Evolutionary conservation across 148 eudicot genomes (phyloP), one percentile per base, ranked within the genome.

Genomic region (Suaeda aralocaspica): DNA sequence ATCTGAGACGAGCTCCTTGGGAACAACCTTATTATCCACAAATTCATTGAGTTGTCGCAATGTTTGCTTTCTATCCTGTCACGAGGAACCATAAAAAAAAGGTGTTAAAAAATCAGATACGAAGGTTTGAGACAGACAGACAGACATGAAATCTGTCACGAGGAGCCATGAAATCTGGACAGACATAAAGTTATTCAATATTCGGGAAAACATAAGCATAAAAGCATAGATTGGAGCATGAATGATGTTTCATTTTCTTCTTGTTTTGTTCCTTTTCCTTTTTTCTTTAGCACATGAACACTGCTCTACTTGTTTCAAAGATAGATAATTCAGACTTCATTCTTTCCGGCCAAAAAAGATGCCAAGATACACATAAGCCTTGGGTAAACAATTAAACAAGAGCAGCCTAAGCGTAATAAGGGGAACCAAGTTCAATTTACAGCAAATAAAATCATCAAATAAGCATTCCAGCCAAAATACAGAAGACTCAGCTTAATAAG

Each of bases 51-150:
- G 64, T 80, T 91, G 86, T 71, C 68, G 66, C 65, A 91, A 60
- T 61, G 96, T 94, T 82, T 84, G 79, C 82, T 89, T 94, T 66
- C 99, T 80, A 62, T 94, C 97, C 99, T 94, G 90, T 64, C 74
- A 73, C 70, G 62, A 24, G 18, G 67, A 70, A 34, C 8, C 34
- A 58, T 12, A 70, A 56, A 58, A 55, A 70, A 56, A n/a, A 7
- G 26, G 60, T 19, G 44, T 36, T 41, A 57, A 55, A 50, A 59
- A 56, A 30, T 28, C 26, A 56, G 25, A 41, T 21, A 8, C 41
- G n/a, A n/a, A n/a, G n/a, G n/a, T n/a, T n/a, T n/a, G n/a, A n/a
- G n/a, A n/a, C n/a, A n/a, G n/a, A n/a, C n/a, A n/a, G n/a, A n/a
- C n/a, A n/a, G n/a, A n/a, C n/a, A n/a, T n/a, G n/a, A n/a, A n/a